phyloP scores from a whole-genome alignment of 805 yeast genomes.

The Yarrowia sp. region DNA sequence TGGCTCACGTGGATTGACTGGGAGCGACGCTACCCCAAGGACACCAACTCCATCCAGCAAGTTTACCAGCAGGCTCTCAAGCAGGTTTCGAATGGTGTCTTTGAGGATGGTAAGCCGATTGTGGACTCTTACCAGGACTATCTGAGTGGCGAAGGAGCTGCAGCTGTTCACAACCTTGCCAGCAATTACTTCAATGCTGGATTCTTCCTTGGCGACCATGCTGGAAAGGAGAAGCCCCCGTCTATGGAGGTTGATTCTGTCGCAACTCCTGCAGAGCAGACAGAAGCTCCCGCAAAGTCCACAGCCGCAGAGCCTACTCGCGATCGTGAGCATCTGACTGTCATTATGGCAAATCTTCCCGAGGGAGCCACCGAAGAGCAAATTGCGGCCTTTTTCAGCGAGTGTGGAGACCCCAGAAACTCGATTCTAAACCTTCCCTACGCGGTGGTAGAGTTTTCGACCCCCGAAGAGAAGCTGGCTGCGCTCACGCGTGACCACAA shows the following conservation, averaged over 20 bases:
- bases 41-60: slow-evolving; percentile 16
- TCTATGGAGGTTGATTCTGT: slow-evolving; percentile 4
- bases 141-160: background rate
- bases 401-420: slow-evolving; percentile 21
- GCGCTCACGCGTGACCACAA: slow-evolving; percentile 17
- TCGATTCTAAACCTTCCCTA: background rate
- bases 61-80: slow-evolving; percentile 17
- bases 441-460: slow-evolving; percentile 14
- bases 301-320: background rate
- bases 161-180: background rate
- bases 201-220: background rate
- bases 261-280: background rate
- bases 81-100: background rate
- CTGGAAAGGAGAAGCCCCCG: background rate
- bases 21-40: slow-evolving; percentile 19
- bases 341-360: slow-evolving; percentile 2
- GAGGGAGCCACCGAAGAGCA: background rate
- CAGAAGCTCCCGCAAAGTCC: background rate
- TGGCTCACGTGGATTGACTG: slow-evolving; percentile 15
- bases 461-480: background rate
- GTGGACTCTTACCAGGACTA: slow-evolving; percentile 14
- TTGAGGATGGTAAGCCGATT: background rate
- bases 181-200: slow-evolving; percentile 14
- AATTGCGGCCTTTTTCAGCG: background rate
- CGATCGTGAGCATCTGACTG: slow-evolving; percentile 9